Base-by-base conservation (phyloP, 257 asterid genomes). In the Paulownia fortunei region DNA sequence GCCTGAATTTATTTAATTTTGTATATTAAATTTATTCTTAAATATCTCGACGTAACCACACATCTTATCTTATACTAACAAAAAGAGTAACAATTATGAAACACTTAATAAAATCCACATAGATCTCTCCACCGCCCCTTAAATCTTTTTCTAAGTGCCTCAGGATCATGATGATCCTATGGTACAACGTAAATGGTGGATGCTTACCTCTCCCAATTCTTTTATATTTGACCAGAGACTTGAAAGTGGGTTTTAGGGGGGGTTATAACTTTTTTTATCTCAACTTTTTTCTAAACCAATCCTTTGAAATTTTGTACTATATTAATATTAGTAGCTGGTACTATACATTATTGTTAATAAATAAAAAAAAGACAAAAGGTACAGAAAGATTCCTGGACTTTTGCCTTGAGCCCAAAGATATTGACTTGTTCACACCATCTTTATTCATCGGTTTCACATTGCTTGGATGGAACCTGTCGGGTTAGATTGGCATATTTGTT, bases 71-170 rank as follows among this genome's bases (percentile, higher is more conserved):
- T n/a, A n/a, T n/a, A n/a, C n/a, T n/a, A n/a, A n/a, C n/a, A n/a
- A n/a, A 30, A 30, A 30, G 4, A 30, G 36, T 30, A 4, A 2
- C 4, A 49, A 3, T 1, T 5, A 34, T 21, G 21, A 52, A 55
- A 34, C 70, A 67, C 75, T 76, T 76, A n/a, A n/a, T n/a, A n/a
- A n/a, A n/a, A n/a, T n/a, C n/a, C n/a, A 60, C 52, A 78, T 71
- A 41, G 55, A 44, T 59, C 30, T 76, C 55, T 51, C 78, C 84
- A 77, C 80, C 84, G 69, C 44, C 81, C 84, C 27, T 36, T n/a
- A n/a, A n/a, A 79, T 72, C 74, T 47, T 69, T 77, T 60, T 3
- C 51, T 18, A 44, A 34, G 11, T 61, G 47, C n/a, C n/a, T n/a
- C 69, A 70, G 18, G 16, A 30, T 30, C 63, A 68, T 8, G 5